Evolutionary conservation across 805 yeast genomes (phyloP).

Genomic region (Debaryomyces prosopidis): DNA sequence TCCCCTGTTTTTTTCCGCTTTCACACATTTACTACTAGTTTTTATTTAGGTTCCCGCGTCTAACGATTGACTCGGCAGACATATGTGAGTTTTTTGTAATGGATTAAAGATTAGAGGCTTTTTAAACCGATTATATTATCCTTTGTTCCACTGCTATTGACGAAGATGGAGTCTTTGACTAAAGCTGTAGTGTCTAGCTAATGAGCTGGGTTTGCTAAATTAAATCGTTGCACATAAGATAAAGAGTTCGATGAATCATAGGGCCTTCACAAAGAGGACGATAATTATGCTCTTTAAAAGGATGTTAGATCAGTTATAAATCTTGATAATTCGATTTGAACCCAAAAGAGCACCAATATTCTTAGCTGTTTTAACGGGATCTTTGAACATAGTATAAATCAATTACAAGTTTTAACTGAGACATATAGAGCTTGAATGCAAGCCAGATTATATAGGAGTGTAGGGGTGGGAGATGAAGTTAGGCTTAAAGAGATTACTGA

Average conservation of each 20-base stretch:
- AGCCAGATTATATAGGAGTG: conserved; percentile 17
- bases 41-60: conserved; percentile 31
- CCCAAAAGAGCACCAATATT: conserved; percentile 35
- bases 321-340: conserved; percentile 23
- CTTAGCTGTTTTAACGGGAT: conserved; percentile 23
- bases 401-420: conserved; percentile 37
- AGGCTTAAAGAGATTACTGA: conserved; percentile 15
- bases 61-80: conserved; percentile 6
- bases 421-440: conserved; percentile 21
- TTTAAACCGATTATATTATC: conserved; percentile 29
- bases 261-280: conserved; percentile 17
- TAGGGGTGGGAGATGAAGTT: conserved; percentile 18
- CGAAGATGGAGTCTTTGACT: conserved; percentile 36
- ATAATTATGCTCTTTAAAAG: conserved; percentile 20
- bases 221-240: conserved; percentile 19
- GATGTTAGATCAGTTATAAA: conserved; percentile 32
- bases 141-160: conserved; percentile 32
- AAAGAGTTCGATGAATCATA: conserved; percentile 32
- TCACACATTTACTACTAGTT: conserved; percentile 37
- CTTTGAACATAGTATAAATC: conserved; percentile 25
- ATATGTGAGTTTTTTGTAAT: conserved; percentile 15
- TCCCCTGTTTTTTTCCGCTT: conserved; percentile 38
- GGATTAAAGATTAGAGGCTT: conserved; percentile 28
- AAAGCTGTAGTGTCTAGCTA: conserved; percentile 5
- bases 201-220: conserved; percentile 8